phyloP scores from a whole-genome alignment of 148 eudicot species.

The Silene uniflora region DNA sequence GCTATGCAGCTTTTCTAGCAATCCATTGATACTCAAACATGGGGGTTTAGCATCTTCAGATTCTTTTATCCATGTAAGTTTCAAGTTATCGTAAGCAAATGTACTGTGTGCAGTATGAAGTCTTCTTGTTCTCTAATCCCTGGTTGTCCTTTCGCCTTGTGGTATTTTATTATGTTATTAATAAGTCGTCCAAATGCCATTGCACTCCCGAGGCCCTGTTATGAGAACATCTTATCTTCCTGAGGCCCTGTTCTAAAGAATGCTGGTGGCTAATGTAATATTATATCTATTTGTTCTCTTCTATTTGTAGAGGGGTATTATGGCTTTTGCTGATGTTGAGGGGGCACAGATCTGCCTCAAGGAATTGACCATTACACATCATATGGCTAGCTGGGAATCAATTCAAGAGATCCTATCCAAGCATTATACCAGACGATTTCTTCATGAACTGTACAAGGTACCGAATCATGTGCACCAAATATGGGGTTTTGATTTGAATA shows the following conservation, averaged over 20 bases:
- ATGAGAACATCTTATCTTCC: not conserved
- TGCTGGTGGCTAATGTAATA: not conserved
- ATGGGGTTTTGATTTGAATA: not conserved
- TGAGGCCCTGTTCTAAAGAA: not conserved
- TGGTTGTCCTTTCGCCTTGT: not conserved
- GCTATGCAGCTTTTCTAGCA: slow-evolving; percentile 84
- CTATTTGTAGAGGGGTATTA: slow-evolving; percentile 67
- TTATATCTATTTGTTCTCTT: slow-evolving; percentile 8
- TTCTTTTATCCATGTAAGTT: slow-evolving; percentile 83
- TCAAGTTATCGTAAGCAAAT: not conserved
- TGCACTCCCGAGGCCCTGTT: not conserved
- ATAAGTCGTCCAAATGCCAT: not conserved
- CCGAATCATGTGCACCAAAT: not conserved
- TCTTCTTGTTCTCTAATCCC: not conserved
- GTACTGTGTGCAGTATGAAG: not conserved
- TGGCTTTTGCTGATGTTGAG: slow-evolving; percentile 97
- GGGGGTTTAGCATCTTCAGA: slow-evolving; percentile 77
- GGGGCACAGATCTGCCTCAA: slow-evolving; percentile 80
- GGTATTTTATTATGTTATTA: not conserved
- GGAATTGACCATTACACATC: slow-evolving; percentile 65
- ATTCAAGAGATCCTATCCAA: slow-evolving; percentile 70
- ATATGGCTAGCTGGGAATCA: slow-evolving; percentile 96
- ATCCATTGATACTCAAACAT: slow-evolving; percentile 83
- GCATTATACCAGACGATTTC: slow-evolving; percentile 81
- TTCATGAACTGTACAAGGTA: slow-evolving; percentile 97